Conservation (phyloP, 805 yeast species). For the Nakazawaea molendinolei region DNA sequence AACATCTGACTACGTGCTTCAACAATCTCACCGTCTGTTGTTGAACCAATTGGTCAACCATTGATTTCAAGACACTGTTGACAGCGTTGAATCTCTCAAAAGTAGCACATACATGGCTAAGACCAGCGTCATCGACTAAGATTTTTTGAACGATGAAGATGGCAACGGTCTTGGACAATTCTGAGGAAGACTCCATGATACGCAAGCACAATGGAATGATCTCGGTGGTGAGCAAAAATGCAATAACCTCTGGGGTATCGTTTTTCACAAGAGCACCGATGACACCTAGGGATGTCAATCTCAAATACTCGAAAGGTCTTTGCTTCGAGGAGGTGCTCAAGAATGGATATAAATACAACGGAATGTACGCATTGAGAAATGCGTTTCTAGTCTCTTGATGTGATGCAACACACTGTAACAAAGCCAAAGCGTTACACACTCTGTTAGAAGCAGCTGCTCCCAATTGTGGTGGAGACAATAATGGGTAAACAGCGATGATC, state of each 20-base stretch:
- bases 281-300: slow-evolving; percentile 91
- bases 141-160: slow-evolving; percentile 93
- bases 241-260: slow-evolving; percentile 92
- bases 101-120: slow-evolving; percentile 89
- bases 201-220: slow-evolving; percentile 91
- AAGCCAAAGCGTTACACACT: slow-evolving; percentile 92
- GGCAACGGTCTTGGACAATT: slow-evolving; percentile 91
- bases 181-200: slow-evolving; percentile 94
- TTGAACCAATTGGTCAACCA: slow-evolving; percentile 80
- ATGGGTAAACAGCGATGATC: slow-evolving; percentile 84
- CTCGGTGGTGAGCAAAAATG: slow-evolving; percentile 88
- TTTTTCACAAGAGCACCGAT: slow-evolving; percentile 95
- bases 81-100: slow-evolving; percentile 93
- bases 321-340: slow-evolving; percentile 87
- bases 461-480: slow-evolving; percentile 78
- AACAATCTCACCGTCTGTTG: slow-evolving; percentile 77
- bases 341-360: slow-evolving; percentile 88
- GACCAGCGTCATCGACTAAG: slow-evolving; percentile 84
- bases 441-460: slow-evolving; percentile 85
- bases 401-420: slow-evolving; percentile 94
- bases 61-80: slow-evolving; percentile 71
- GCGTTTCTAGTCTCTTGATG: slow-evolving; percentile 84
- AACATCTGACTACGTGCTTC: slow-evolving; percentile 92
- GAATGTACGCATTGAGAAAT: slow-evolving; percentile 85
- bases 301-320: slow-evolving; percentile 86